Base-by-base conservation (phyloP, 768 basidiomycete species). In the Xerocomellus dryophilus region DNA sequence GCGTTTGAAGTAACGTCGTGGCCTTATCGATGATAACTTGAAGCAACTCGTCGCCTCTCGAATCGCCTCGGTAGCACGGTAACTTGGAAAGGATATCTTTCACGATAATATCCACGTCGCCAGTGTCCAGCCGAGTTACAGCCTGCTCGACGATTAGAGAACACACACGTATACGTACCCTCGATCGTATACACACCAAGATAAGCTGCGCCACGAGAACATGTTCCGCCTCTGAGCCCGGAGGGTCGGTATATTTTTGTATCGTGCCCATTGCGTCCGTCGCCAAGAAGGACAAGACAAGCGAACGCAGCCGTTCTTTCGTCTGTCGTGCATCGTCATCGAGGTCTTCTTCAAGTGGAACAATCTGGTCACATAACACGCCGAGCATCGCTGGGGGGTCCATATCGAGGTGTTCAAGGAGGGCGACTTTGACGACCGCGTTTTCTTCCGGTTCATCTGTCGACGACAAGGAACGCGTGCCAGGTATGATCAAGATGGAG, bases 361-460 rank as follows among this genome's bases (percentile, higher is more conserved):
- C 65, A 34, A 86, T 72, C 63, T 89, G 86, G 62, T 89, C 88
- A 61, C 80, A 86, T 5, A 89, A 72, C 14, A 89, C 86, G 35
- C 81, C 77, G 7, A 89, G 71, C 2, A 85, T 84, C 17, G 81
- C 75, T 8, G 70, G 71, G 2, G 84, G 75, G 56, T 86, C 84
- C 73, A 87, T 76, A 41, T 84, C 78, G 50, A 89, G 75, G 64
- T 88, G 87, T 56, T 81, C 76, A 1, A 76, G 67, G 15, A 88
- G 74, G 17, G 84, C 81, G 50, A 74, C 69, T 61, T 83, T 81
- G 21, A 89, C 85, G 32, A 85, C 75, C 0, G 60, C 67, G 11
- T 87, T 81, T 66, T 89, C 87, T 45, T 81, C 78, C 1, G 75
- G 79, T 67, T 89, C 87, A 57, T 87, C 88, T 85, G 49, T 45